Evolutionary conservation across 345 rosid species (phyloP).

Genomic region (Triadica sebifera): DNA sequence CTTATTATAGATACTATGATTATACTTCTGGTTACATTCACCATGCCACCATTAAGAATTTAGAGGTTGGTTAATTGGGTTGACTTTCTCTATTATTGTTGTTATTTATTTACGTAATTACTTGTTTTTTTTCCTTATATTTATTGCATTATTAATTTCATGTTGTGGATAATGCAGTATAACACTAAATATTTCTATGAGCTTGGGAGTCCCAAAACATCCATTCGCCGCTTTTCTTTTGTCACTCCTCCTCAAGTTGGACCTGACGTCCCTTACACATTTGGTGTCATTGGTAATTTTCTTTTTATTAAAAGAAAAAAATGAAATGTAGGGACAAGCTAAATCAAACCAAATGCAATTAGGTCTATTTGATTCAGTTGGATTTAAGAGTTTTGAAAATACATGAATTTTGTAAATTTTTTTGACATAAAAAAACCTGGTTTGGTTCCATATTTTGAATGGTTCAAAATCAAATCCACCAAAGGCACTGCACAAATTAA

Average conservation of each 20-base stretch:
- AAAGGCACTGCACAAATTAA: no score
- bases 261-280: slow-evolving; percentile 39
- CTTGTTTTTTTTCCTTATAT: not conserved
- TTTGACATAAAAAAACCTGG: no score
- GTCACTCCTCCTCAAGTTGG: slow-evolving; percentile 36
- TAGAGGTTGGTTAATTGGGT: slow-evolving; percentile 34
- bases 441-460: no score
- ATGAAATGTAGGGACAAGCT: no score
- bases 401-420: no score
- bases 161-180: slow-evolving; percentile 21
- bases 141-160: not conserved
- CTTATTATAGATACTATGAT: no score
- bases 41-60: slow-evolving; percentile 30
- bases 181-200: no score
- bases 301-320: no score
- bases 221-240: slow-evolving; percentile 28
- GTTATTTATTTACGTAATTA: not conserved
- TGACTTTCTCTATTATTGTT: not conserved
- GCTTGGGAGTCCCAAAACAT: slow-evolving; percentile 19
- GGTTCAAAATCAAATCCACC: no score
- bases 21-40: slow-evolving; percentile 43
- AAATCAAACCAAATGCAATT: no score
- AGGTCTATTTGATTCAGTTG: not conserved
- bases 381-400: no score
- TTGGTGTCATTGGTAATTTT: slow-evolving; percentile 45